Percentiles rank a stretch among this genome's conserved stretches.
Conservation (phyloP, 1,139 yeast species). For the Candida tetrigidarum region DNA sequence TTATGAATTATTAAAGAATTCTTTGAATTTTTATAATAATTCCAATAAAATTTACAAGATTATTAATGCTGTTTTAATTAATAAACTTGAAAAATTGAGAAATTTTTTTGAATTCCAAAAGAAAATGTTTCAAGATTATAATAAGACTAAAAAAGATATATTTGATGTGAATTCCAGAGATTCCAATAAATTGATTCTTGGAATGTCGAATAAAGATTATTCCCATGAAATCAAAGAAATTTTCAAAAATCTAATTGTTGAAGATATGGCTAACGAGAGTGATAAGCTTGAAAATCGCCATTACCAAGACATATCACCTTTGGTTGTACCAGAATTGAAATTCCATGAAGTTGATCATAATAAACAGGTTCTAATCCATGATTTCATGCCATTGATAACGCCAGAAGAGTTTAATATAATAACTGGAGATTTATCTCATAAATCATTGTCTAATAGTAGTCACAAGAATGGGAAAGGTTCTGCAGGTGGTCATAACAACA, state of each 20-base stretch:
- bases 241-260: conserved; percentile 20
- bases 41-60: conserved; percentile 41
- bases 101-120: conserved; percentile 46
- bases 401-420: conserved; percentile 43
- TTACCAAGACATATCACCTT: background rate
- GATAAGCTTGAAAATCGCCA: conserved; percentile 33
- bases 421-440: conserved; percentile 42
- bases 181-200: conserved; percentile 37
- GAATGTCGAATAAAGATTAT: conserved; percentile 35
- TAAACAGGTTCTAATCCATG: conserved; percentile 30
- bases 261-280: conserved; percentile 20
- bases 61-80: conserved; percentile 32
- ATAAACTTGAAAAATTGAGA: conserved; percentile 43
- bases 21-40: conserved; percentile 41
- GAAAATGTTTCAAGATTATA: conserved; percentile 28
- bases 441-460: conserved; percentile 22
- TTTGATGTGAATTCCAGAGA: conserved; percentile 42
- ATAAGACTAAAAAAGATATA: conserved; percentile 27
- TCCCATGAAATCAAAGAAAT: conserved; percentile 31
- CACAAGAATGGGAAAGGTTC: background rate
- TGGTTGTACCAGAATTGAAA: background rate
- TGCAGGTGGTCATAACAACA: conserved; percentile 20
- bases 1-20: conserved; percentile 39
- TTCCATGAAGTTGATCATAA: background rate
- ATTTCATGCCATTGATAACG: conserved; percentile 48